Base-by-base conservation (phyloP, 345 rosid genomes). In the Xanthoceras sorbifolium region DNA sequence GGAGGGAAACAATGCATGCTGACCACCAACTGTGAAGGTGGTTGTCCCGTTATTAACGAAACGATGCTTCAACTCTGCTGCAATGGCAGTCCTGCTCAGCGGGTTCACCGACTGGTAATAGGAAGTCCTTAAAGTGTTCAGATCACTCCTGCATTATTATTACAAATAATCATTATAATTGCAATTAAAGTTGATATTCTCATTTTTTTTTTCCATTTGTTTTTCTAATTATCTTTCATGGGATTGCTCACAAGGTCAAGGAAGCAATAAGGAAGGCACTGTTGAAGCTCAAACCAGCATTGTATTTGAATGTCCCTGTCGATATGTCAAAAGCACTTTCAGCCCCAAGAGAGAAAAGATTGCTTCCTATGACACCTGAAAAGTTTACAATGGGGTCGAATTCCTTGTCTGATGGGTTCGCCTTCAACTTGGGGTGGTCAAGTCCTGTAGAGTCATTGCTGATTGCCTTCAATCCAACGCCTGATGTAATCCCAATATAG, bases 61-160 rank as follows among this genome's bases (percentile, higher is more conserved):
- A 22, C 71, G 67, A 48, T 84, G 87, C 81, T 80, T 85, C 72
- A 85, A 15, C 75, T 88, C 89, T 7, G 87, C 92, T 61, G 94
- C 94, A 20, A 88, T 12, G 61, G 85, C 87, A 8, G 88, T 85
- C 32, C 77, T 79, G 22, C 81, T 77, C n/a, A 76, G 60, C 6
- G 85, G 83, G 72, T 78, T 79, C 74, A 88, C 46, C 9, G 72
- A 71, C n/a, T 67, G 81, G 85, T 85, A 77, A 60, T 77, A 66
- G 17, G 86, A 72, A 75, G 87, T 86, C 57, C 68, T 80, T 64
- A 84, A 11, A 1, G 44, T 79, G 62, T 84, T 79, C 12, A 80
- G 77, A 55, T 90, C 88, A 25, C 80, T 84, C 82, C 94, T 90
- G 89, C 88, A 80, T 34, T 87, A 80, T 34, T n/a, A 15, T 28